Evolutionary conservation across 73 alveolate genomes (phyloP).

Genomic region (Tetrahymena elliotti): DNA sequence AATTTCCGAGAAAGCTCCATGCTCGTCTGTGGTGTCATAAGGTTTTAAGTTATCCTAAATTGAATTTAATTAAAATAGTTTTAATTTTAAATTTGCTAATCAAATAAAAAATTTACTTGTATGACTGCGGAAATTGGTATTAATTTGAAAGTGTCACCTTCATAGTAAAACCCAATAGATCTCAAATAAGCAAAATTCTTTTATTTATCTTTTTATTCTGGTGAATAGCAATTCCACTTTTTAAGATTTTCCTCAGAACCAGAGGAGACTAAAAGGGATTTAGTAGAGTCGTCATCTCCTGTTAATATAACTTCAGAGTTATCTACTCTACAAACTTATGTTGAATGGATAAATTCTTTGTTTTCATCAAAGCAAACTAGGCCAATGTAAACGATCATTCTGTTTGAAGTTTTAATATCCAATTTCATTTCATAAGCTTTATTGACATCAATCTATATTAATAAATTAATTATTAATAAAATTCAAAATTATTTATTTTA

Average conservation of each 20-base stretch:
- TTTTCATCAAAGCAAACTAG: neutral
- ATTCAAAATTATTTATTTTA: neutral
- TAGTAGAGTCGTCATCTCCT: neutral
- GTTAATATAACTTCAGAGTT: neutral
- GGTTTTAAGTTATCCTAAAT: neutral
- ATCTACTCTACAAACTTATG: neutral
- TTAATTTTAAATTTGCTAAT: too few relatives aligned
- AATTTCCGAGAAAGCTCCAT: neutral
- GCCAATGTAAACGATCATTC: neutral
- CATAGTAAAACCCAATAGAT: neutral
- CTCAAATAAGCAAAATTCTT: neutral
- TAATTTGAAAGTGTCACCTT: neutral
- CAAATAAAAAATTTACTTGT: too few relatives aligned
- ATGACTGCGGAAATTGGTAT: neutral
- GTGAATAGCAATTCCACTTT: neutral
- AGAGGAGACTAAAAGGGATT: neutral
- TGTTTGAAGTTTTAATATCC: neutral
- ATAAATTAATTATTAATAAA: neutral
- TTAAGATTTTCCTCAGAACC: neutral
- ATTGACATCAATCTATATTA: neutral
- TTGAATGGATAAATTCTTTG: neutral
- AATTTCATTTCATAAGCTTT: neutral
- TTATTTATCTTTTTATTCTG: neutral
- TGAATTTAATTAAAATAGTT: neutral
- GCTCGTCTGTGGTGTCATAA: neutral